Base-by-base conservation (phyloP, 2,329 filamentous ascomycete genomes). In the Colletotrichum cordylinicola region DNA sequence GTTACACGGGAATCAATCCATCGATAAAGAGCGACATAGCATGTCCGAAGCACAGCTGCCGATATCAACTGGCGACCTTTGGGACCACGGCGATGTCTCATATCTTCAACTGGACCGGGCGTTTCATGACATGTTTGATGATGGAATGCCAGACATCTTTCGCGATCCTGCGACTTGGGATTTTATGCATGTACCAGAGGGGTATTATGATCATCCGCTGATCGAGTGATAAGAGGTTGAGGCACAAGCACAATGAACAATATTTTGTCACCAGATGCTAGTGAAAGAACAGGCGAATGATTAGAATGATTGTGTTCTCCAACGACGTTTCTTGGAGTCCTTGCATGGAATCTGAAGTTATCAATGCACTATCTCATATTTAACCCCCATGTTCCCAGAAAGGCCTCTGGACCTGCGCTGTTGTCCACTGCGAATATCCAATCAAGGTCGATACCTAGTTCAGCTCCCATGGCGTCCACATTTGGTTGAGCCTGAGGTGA, bases 91-190 rank as follows among this genome's bases (percentile, higher is more conserved):
- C 37, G 52, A 48, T 16, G 9, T 48, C 9, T 69, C 58, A 6
- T 72, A 72, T 35, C 56, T 52, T 12, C 73, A 78, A 27, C 66
- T 79, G 15, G 77, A 79, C 52, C 66, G 64, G 27, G 72, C 70
- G 8, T 77, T 79, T 52, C 52, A 77, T 37, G 76, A 79, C 35
- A 64, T 79, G 29, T 78, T 78, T 21, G 77, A 78, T 21, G 74
- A 76, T 29, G 76, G 76, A 24, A 76, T 78, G 56, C 75, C 78
- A 4, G 74, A 78, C 24, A 55, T 78, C 8, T 70, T 76, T 66
- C 74, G 71, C 8, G 69, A 75, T 29, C 43, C 62, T 24, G 31
- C 66, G 7, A 56, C 66, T 2, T 58, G 43, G 43, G 67, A 74
- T 16, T 48, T 48, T 18, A 13, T 74, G 9, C 56, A 70, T 12